Conservation (phyloP, 805 yeast genomes). For the Yueomyces sinensis region DNA sequence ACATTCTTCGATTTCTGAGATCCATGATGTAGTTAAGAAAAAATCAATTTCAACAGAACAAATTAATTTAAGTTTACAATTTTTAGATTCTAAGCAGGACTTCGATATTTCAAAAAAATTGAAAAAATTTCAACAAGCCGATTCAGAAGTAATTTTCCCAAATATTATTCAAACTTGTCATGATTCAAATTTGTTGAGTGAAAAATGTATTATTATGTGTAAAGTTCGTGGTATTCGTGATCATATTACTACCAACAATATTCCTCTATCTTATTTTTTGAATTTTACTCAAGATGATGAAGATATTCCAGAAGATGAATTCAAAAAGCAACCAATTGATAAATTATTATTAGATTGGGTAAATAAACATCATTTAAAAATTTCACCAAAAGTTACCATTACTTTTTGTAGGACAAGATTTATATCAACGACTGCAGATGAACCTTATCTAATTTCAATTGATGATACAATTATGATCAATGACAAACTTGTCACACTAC, state of each 20-base stretch:
- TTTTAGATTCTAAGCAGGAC: neutral
- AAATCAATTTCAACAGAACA: neutral
- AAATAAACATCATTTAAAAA: slow-evolving; percentile 8
- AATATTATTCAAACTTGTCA: slow-evolving; percentile 3
- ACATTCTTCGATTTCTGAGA: neutral
- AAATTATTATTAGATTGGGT: slow-evolving; percentile 20
- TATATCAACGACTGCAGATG: slow-evolving; percentile 5
- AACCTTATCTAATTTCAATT: slow-evolving; percentile 11
- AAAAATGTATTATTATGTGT: slow-evolving; percentile 14
- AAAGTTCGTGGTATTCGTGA: slow-evolving; percentile 23
- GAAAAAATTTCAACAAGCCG: slow-evolving; percentile 1
- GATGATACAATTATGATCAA: slow-evolving; percentile 14
- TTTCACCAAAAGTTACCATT: slow-evolving; percentile 6
- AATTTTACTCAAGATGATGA: no score
- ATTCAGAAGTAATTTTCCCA: slow-evolving; percentile 12
- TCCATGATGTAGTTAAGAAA: neutral
- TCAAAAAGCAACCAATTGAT: slow-evolving; percentile 7
- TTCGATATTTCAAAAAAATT: neutral
- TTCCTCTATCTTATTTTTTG: neutral
- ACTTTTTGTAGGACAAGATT: slow-evolving; percentile 16
- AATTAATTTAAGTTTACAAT: neutral
- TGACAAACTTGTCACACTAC: slow-evolving; percentile 6
- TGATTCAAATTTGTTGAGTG: neutral
- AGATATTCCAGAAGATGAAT: neutral
- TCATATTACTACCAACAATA: slow-evolving; percentile 10